Percentiles rank a stretch among this genome's conserved stretches.
Conservation (phyloP, 192 early-diverging fungal species). For the Entomortierella parvispora region DNA sequence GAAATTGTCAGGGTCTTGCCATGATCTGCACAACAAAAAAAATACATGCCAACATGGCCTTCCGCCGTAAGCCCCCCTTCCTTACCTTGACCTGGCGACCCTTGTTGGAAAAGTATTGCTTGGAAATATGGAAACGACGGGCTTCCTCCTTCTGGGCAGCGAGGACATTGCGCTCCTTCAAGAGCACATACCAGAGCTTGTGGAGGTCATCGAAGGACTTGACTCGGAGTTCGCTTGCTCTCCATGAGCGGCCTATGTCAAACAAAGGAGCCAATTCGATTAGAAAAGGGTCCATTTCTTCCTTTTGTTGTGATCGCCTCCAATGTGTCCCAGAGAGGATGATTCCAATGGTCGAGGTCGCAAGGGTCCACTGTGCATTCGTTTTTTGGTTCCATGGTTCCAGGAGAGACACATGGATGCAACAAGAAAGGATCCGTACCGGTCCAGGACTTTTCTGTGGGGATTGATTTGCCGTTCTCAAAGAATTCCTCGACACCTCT, state of each 20-base stretch:
- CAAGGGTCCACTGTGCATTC: background rate
- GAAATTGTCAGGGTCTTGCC: background rate
- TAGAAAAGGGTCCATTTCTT: background rate
- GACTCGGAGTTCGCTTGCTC: constrained; percentile 84
- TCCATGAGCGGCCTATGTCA: constrained; percentile 85
- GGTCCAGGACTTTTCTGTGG: constrained; percentile 56
- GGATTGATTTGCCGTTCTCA: constrained; percentile 62
- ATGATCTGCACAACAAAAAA: background rate
- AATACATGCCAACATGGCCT: constrained; percentile 5
- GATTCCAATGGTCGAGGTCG: background rate
- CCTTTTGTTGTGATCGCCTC: too few relatives aligned
- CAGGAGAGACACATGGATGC: background rate
- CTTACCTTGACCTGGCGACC: constrained; percentile 72
- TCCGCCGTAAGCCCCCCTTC: background rate
- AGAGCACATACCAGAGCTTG: constrained; percentile 91
- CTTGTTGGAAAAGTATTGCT: constrained; percentile 67
- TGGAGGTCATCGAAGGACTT: constrained; percentile 99
- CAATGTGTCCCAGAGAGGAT: background rate
- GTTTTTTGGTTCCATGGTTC: background rate
- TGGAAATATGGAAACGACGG: constrained; percentile 62
- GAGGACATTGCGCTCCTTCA: constrained; percentile 87
- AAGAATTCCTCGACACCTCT: constrained; percentile 75
- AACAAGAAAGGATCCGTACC: constrained; percentile 24
- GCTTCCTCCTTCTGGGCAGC: constrained; percentile 79
- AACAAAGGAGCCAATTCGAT: background rate